A percentile compares a stretch with the other conserved stretches of the same genome.
These are phyloP conservation scores for Hericium rajendrae DNA, from an alignment of 768 basidiomycete species.

Conservation along the genomic window DNA sequence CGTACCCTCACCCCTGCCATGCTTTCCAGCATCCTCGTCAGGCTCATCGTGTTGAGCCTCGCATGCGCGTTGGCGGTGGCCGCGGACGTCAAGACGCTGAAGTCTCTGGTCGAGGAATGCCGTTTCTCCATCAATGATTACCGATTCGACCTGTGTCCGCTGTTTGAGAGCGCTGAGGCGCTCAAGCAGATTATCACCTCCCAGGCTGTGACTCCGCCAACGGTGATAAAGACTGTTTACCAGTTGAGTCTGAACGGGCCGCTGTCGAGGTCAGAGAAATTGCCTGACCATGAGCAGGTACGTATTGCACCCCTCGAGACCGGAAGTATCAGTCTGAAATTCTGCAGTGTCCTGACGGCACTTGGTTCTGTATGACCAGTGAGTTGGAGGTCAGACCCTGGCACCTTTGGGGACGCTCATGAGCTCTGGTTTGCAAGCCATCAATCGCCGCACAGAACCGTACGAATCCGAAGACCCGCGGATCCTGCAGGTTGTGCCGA, in stretches of 20 bases:
- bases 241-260: slow-evolving; percentile 18
- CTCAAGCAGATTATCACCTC: slow-evolving; percentile 12
- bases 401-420: neutral
- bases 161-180: slow-evolving; percentile 15
- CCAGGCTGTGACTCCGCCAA: slow-evolving; percentile 18
- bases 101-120: slow-evolving; percentile 16
- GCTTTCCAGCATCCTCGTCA: neutral
- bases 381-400: neutral
- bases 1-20: neutral
- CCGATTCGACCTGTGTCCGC: slow-evolving; percentile 22
- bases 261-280: slow-evolving; percentile 14
- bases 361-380: slow-evolving; percentile 14
- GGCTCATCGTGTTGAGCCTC: neutral
- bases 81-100: neutral
- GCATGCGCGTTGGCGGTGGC: neutral
- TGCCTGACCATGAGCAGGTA: slow-evolving; percentile 23
- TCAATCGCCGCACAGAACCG: neutral
- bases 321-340: neutral
- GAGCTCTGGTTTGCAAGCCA: slow-evolving; percentile 2
- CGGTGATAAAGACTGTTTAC: slow-evolving; percentile 21
- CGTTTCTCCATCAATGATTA: slow-evolving; percentile 11
- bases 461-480: neutral
- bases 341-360: slow-evolving; percentile 7
- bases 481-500: neutral
- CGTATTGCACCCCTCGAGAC: neutral